phyloP scores from a whole-genome alignment of 441 rosid species.

The Capsella rubella region DNA sequence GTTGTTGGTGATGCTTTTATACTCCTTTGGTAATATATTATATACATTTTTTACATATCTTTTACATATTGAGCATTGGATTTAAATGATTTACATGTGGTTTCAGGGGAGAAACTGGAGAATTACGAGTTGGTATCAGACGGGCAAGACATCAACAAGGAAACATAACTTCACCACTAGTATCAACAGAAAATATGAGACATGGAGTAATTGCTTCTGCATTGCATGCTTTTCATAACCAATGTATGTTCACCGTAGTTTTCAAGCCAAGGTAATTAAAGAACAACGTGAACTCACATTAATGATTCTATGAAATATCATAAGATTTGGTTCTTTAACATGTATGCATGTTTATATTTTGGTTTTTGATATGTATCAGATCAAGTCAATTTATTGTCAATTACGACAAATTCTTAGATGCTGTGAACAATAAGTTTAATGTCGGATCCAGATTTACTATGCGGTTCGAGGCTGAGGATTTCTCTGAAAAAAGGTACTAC shows the following conservation, averaged over 20 bases:
- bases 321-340: neutral
- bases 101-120: neutral
- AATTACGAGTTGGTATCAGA: slow-evolving; percentile 5
- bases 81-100: neutral
- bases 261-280: slow-evolving; percentile 6
- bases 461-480: neutral
- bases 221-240: neutral
- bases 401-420: neutral
- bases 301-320: too few relatives aligned
- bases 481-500: neutral
- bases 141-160: neutral
- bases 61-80: neutral
- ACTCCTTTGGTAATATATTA: too few relatives aligned
- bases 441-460: neutral
- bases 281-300: neutral
- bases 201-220: neutral
- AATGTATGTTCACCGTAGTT: neutral
- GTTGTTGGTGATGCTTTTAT: too few relatives aligned
- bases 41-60: too few relatives aligned
- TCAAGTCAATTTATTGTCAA: neutral
- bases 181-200: neutral
- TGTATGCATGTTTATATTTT: neutral
- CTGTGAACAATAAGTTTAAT: neutral
- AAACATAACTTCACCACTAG: neutral
- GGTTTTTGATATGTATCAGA: neutral